Percentiles rank a stretch among this genome's conserved stretches.
Conservation (phyloP, 371 early-diverging fungal species). For the Apophysomyces trapeziformis region DNA sequence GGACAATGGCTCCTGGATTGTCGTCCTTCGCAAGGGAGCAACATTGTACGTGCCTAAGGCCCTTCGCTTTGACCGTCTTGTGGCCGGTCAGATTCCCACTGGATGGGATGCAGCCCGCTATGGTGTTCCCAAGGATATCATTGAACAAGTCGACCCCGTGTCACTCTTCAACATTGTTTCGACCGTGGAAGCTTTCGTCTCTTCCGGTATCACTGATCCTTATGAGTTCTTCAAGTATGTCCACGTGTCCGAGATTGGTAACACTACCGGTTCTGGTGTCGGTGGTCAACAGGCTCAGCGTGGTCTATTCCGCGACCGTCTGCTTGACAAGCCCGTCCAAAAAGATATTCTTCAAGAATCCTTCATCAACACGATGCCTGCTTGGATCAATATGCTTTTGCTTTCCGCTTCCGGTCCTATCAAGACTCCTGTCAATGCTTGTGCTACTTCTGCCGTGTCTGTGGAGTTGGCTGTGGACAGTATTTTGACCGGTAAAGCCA, state of each 20-base stretch:
- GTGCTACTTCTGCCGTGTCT: slow-evolving; percentile 93
- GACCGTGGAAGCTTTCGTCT: slow-evolving; percentile 92
- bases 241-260: slow-evolving; percentile 95
- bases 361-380: slow-evolving; percentile 96
- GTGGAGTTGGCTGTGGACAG: slow-evolving; percentile 93
- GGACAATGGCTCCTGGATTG: slow-evolving; percentile 74
- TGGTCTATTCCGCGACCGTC: slow-evolving; percentile 79
- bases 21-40: slow-evolving; percentile 87
- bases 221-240: slow-evolving; percentile 98
- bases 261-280: slow-evolving; percentile 84
- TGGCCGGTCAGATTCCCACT: slow-evolving; percentile 95
- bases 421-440: slow-evolving; percentile 95
- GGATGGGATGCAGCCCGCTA: slow-evolving; percentile 95
- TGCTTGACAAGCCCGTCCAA: slow-evolving; percentile 88
- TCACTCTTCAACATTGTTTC: slow-evolving; percentile 90
- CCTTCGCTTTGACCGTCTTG: slow-evolving; percentile 90
- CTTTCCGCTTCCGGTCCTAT: slow-evolving; percentile 96
- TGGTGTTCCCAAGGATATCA: slow-evolving; percentile 94
- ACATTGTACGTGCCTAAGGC: slow-evolving; percentile 94
- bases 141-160: slow-evolving; percentile 89
- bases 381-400: slow-evolving; percentile 97
- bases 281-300: slow-evolving; percentile 87
- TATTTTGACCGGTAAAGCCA: slow-evolving; percentile 91
- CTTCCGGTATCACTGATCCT: slow-evolving; percentile 95
- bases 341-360: slow-evolving; percentile 95